phyloP scores from a whole-genome alignment of 176 grass and related monocot genomes.

The Guadua angustifolia region DNA sequence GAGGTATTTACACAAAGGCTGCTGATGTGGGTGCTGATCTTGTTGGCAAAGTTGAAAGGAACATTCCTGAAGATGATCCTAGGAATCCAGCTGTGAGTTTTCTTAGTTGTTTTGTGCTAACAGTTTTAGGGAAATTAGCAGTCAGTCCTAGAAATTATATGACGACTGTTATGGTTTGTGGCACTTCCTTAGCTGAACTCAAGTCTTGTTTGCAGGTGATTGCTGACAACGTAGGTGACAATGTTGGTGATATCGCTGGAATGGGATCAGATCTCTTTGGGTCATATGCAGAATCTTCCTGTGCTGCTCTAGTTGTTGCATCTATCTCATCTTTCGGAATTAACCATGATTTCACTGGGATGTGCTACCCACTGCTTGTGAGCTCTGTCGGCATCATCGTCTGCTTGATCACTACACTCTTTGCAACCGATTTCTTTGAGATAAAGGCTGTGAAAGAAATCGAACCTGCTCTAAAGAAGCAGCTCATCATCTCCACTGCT shows the following conservation, averaged over 20 bases:
- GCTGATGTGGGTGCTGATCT: constrained; percentile 94
- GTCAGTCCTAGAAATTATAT: not conserved
- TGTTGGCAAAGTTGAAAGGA: constrained; percentile 90
- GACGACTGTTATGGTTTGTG: not conserved
- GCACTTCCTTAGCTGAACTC: not conserved
- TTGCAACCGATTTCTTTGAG: constrained; percentile 82
- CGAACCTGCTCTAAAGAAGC: constrained; percentile 83
- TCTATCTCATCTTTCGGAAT: constrained; percentile 94
- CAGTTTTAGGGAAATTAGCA: not conserved
- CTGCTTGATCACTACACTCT: constrained; percentile 82
- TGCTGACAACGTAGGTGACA: constrained; percentile 90
- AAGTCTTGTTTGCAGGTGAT: constrained; percentile 70
- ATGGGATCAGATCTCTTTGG: constrained; percentile 96
- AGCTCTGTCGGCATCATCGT: constrained; percentile 89
- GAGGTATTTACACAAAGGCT: constrained; percentile 94
- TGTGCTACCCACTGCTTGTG: constrained; percentile 82
- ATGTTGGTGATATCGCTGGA: constrained; percentile 91
- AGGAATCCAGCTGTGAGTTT: constrained; percentile 93
- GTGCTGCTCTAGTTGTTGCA: constrained; percentile 88
- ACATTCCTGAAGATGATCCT: constrained; percentile 92
- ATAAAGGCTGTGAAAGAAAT: constrained; percentile 85
- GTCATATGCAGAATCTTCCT: constrained; percentile 87
- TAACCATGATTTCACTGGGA: constrained; percentile 81
- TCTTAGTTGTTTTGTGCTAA: constrained; percentile 5
- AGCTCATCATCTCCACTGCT: constrained; percentile 84